phyloP scores from a whole-genome alignment of 176 grass and related monocot genomes.

The Triticum dicoccoides region DNA sequence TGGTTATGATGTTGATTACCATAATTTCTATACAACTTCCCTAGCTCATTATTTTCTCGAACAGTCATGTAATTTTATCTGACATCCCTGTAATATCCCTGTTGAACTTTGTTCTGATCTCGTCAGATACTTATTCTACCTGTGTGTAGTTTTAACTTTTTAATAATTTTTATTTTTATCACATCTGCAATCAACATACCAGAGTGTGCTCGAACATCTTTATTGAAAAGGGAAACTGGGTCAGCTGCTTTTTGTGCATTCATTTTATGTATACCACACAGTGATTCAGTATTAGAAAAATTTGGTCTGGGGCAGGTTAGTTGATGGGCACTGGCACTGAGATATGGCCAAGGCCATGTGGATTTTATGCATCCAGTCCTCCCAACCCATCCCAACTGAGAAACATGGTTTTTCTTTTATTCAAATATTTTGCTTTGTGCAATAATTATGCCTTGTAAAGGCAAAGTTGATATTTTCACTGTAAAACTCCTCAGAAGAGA shows the following conservation, averaged over 20 bases:
- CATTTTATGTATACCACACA: neutral
- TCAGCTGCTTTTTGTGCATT: neutral
- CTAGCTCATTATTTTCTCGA: neutral
- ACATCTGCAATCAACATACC: neutral
- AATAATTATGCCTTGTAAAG: constrained; percentile 2
- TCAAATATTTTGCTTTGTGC: constrained; percentile 3
- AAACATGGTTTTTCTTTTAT: neutral
- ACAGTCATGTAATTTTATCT: neutral
- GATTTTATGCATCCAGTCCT: neutral
- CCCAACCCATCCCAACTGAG: neutral
- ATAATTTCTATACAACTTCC: neutral
- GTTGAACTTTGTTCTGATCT: neutral
- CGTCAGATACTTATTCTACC: neutral
- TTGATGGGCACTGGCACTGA: neutral
- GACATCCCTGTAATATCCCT: neutral
- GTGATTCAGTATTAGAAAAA: neutral
- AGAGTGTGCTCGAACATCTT: neutral
- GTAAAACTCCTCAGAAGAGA: neutral
- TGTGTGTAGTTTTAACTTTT: neutral
- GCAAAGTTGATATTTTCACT: neutral
- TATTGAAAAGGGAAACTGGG: neutral
- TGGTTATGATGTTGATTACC: neutral
- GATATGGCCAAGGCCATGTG: neutral
- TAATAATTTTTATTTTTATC: neutral
- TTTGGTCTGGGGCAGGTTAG: neutral